Conservation (phyloP, 257 asterid genomes). For the Rehmannia glutinosa region DNA sequence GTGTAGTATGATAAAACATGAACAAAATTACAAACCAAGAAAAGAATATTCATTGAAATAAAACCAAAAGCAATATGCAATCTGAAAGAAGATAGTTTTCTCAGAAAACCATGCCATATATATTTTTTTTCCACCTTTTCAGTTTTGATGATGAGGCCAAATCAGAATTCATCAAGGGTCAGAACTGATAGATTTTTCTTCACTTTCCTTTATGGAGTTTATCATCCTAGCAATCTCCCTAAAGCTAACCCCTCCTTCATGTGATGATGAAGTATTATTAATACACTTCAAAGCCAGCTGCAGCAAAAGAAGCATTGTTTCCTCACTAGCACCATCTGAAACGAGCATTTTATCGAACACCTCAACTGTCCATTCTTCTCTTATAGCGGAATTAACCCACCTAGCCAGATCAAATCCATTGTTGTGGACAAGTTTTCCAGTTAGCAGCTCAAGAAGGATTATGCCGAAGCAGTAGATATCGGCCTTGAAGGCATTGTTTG, state of each 20-base stretch:
- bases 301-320: conserved; percentile 56
- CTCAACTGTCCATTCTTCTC: conserved; percentile 80
- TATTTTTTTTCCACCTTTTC: background rate
- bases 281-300: conserved; percentile 67
- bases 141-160: too few relatives aligned
- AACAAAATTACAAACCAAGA: background rate
- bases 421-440: conserved; percentile 57
- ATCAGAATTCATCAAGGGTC: conserved; percentile 13
- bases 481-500: conserved; percentile 19
- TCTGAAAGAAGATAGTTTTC: background rate
- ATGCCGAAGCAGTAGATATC: conserved; percentile 57
- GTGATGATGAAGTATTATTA: conserved; percentile 25
- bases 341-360: conserved; percentile 56
- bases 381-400: conserved; percentile 66
- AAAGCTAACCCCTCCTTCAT: conserved; percentile 46
- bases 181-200: conserved; percentile 38
- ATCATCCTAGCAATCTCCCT: conserved; percentile 49
- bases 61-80: background rate
- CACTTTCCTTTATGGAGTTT: conserved; percentile 40
- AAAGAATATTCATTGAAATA: background rate
- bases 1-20: background rate
- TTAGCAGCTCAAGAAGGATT: conserved; percentile 63
- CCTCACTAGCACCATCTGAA: conserved; percentile 56
- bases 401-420: conserved; percentile 47
- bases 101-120: background rate